A percentile compares a stretch with the other conserved stretches of the same genome.
phyloP scores from a whole-genome alignment of 2,329 filamentous ascomycete genomes.

The Aspergillus sp. region DNA sequence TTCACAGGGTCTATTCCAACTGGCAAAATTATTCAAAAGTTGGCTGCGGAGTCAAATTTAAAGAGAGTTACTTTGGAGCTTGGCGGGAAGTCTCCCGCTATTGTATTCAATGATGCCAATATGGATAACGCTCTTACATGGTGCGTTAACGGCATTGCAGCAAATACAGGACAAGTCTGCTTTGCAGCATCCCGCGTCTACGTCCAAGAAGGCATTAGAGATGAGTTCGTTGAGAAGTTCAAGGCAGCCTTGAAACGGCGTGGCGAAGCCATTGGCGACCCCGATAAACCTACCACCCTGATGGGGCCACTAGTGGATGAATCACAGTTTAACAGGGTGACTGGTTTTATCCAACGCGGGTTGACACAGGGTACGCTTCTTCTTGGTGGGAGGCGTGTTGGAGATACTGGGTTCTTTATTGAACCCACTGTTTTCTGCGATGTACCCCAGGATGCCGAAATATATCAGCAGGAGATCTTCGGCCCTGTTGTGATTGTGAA shows the following conservation, averaged over 20 bases:
- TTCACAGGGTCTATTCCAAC: conserved; percentile 23
- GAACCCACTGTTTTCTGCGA: conserved; percentile 2
- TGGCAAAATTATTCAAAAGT: conserved; percentile 17
- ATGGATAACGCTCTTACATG: conserved; percentile 21
- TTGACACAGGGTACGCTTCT: neutral
- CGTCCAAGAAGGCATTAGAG: conserved; percentile 15
- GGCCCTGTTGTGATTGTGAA: neutral
- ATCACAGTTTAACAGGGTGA: neutral
- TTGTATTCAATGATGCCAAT: conserved; percentile 19
- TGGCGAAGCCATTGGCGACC: conserved; percentile 1
- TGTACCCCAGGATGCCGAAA: neutral
- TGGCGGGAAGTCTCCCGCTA: conserved; percentile 17
- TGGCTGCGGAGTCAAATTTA: conserved; percentile 18
- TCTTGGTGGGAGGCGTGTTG: neutral
- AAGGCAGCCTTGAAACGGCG: neutral
- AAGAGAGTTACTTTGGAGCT: conserved; percentile 20
- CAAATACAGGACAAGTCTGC: conserved; percentile 19
- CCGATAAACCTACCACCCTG: neutral
- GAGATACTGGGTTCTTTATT: conserved; percentile 5
- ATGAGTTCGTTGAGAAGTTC: neutral
- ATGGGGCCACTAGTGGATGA: neutral
- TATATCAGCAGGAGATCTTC: neutral
- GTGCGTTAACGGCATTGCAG: conserved; percentile 8
- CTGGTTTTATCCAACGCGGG: neutral
- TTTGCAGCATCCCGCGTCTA: conserved; percentile 17